Evolutionary conservation across 2,329 filamentous ascomycete genomes (phyloP), one percentile per base, ranked within the genome.

Genomic region (Ceratocystis variospora): DNA sequence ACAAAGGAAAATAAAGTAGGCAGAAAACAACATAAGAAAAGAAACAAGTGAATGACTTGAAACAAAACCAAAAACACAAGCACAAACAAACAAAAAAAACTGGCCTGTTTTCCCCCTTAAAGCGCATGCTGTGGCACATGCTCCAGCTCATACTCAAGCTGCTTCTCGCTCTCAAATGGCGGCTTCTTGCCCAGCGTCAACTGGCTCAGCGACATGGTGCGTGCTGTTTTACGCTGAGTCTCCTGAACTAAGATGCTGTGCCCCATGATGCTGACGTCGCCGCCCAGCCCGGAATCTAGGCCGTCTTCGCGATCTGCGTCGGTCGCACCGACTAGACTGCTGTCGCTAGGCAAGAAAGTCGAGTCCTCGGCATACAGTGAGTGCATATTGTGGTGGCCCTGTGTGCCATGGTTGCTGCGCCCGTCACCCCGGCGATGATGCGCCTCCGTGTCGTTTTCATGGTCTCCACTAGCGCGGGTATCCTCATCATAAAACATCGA

Each of bases 141-240:
- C 71, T 70, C 44, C 72, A 70, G 17, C 70, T 71, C 41, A 68
- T 62, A 64, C 70, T 53, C 53, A 41, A 67, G 50, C 44, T 63
- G 61, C 41, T 67, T 67, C 61, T 64, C 65, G n/a, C 15, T 53
- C 31, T 53, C n/a, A 4, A 53, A 25, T 4, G 3, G 55, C 64
- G 70, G 68, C 17, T 74, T 72, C 70, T 75, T 77, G 53, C 75
- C 76, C 70, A 81, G 75, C 0, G 83, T 86, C 70, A 86, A 73
- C 71, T 84, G 82, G 68, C 83, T 83, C 10, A 87, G 77, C 33
- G 83, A 88, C 71, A 90, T 78, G 55, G 84, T 87, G 69, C 83
- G 81, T 25, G 83, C 83, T 1, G 85, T 83, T 72, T 77, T 83
- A 69, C 81, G 80, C 63, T 75, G 74, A 59, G 73, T 25, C 3